Conservation (phyloP, 768 basidiomycete genomes). For the Suillus americanus region DNA sequence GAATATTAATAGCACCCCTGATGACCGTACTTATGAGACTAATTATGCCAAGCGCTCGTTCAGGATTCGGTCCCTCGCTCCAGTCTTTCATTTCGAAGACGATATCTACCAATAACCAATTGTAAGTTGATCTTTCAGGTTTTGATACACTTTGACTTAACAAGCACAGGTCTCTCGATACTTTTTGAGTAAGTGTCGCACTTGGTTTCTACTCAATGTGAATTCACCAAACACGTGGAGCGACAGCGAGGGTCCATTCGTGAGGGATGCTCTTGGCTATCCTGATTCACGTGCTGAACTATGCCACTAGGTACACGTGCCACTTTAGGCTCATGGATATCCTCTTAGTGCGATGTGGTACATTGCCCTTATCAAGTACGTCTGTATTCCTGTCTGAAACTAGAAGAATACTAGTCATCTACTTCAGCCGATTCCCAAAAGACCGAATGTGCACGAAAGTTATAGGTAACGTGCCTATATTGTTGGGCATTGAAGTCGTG, state of each 20-base stretch:
- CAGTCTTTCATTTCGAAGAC: not conserved
- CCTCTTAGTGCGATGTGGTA: conserved; percentile 17
- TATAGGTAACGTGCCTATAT: conserved; percentile 11
- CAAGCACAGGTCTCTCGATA: not conserved
- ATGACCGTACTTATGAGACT: not conserved
- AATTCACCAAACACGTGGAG: not conserved
- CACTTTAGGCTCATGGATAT: conserved; percentile 17
- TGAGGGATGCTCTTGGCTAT: not conserved
- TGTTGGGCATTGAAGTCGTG: not conserved
- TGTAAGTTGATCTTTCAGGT: not conserved
- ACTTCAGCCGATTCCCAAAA: conserved; percentile 18
- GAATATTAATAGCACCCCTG: not conserved
- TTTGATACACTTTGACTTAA: not conserved
- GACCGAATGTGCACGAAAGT: conserved; percentile 14
- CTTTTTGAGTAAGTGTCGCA: conserved; percentile 4
- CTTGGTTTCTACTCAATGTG: not conserved
- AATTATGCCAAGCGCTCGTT: not conserved
- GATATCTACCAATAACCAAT: not conserved
- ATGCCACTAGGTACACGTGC: conserved; percentile 12
- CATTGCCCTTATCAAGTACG: not conserved
- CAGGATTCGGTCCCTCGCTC: not conserved
- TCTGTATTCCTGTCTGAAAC: not conserved
- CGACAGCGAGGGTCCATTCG: conserved; percentile 14
- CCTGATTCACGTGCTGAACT: not conserved
- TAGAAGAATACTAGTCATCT: conserved; percentile 14